These are phyloP conservation scores for Parasitella parasitica DNA, from an alignment of 371 early-diverging fungal species.

Conservation along the genomic window DNA sequence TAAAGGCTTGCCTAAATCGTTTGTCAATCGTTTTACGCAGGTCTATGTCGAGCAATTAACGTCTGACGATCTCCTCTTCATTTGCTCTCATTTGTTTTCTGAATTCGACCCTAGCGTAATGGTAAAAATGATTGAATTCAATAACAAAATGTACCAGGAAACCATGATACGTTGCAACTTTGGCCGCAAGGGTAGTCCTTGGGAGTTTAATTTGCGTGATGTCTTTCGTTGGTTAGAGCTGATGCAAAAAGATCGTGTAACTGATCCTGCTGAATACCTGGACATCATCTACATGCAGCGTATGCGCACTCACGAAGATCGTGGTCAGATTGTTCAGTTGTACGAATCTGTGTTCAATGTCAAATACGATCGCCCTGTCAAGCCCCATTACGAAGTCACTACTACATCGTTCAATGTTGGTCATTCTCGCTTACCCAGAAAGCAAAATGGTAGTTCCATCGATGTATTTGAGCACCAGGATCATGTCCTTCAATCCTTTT, in stretches of 20 bases:
- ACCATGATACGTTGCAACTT: slow-evolving; percentile 80
- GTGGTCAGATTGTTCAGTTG: slow-evolving; percentile 63
- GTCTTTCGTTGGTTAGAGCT: slow-evolving; percentile 94
- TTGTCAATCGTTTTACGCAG: slow-evolving; percentile 97
- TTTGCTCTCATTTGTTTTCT: slow-evolving; percentile 72
- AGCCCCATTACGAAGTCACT: slow-evolving; percentile 45
- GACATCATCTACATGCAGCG: slow-evolving; percentile 85
- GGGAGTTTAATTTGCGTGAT: slow-evolving; percentile 98
- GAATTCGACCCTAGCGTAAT: slow-evolving; percentile 50
- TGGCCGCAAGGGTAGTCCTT: slow-evolving; percentile 89
- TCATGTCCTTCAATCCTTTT: slow-evolving; percentile 67
- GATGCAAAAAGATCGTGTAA: slow-evolving; percentile 50
- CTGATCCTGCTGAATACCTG: slow-evolving; percentile 72
- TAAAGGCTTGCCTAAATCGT: slow-evolving; percentile 98
- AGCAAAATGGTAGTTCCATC: slow-evolving; percentile 7
- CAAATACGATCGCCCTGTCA: slow-evolving; percentile 39
- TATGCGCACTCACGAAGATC: slow-evolving; percentile 84
- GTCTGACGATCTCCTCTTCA: slow-evolving; percentile 76
- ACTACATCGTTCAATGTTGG: slow-evolving; percentile 62
- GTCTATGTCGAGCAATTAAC: slow-evolving; percentile 89
- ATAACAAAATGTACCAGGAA: slow-evolving; percentile 79
- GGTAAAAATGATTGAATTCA: slow-evolving; percentile 85
- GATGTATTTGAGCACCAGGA: slow-evolving; percentile 43
- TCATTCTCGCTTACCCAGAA: slow-evolving; percentile 61
- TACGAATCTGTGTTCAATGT: slow-evolving; percentile 67